Percentiles rank a stretch among this genome's conserved stretches.
Evolutionary conservation across 2,329 filamentous ascomycete species (phyloP).

Genomic region (Xylaria sp.): DNA sequence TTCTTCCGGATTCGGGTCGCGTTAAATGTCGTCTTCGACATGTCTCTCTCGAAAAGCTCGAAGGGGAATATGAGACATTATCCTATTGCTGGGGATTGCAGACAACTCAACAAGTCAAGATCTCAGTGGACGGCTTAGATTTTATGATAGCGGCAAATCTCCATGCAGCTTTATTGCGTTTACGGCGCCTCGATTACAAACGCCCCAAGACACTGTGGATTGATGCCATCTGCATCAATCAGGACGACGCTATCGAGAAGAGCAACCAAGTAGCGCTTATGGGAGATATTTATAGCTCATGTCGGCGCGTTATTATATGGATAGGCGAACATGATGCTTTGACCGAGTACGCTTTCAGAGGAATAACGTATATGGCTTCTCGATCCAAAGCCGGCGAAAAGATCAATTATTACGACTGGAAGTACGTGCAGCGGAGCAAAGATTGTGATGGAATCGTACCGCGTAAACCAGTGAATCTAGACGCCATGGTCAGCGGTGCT

Average conservation of each 20-base stretch:
- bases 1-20: slow-evolving; percentile 20
- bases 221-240: slow-evolving; percentile 28
- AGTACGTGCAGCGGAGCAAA: slow-evolving; percentile 15
- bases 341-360: slow-evolving; percentile 29
- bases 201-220: slow-evolving; percentile 25
- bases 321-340: slow-evolving; percentile 27
- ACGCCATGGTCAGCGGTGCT: not conserved
- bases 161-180: slow-evolving; percentile 26
- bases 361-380: slow-evolving; percentile 26
- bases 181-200: slow-evolving; percentile 13
- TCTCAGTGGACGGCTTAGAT: slow-evolving; percentile 18
- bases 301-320: slow-evolving; percentile 27
- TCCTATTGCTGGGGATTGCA: slow-evolving; percentile 30
- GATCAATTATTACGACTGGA: slow-evolving; percentile 30
- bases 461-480: not conserved
- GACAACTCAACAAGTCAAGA: slow-evolving; percentile 11
- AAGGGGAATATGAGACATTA: slow-evolving; percentile 28
- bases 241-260: slow-evolving; percentile 26
- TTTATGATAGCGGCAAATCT: slow-evolving; percentile 32
- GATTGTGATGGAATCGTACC: slow-evolving; percentile 5
- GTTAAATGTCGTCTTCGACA: slow-evolving; percentile 30
- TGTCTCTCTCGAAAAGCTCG: slow-evolving; percentile 9
- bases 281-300: slow-evolving; percentile 26
- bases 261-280: slow-evolving; percentile 29
- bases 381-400: slow-evolving; percentile 17